Evolutionary conservation across 2,329 filamentous ascomycete genomes (phyloP).

Genomic region (Zymoseptoria crescenta): DNA sequence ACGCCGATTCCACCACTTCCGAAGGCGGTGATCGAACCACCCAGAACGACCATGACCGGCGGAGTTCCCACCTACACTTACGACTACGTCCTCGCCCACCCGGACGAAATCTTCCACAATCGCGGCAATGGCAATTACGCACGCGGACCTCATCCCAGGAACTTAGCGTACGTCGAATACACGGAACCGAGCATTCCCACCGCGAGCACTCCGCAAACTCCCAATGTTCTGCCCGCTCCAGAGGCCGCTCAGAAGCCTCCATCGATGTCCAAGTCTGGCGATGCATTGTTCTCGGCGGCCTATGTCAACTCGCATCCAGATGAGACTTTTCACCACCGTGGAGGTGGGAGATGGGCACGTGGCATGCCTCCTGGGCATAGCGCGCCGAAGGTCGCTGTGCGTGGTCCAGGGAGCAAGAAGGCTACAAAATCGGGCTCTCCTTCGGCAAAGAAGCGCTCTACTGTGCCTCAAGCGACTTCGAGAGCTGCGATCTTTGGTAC

Average conservation of each 20-base stretch:
- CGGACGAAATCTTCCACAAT: constrained; percentile 23
- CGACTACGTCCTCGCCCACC: constrained; percentile 13
- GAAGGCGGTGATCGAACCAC: neutral
- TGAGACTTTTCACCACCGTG: constrained; percentile 14
- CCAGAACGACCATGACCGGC: neutral
- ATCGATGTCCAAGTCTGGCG: neutral
- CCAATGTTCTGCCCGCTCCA: too few species aligned
- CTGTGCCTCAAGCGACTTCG: neutral
- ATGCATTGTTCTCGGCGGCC: constrained; percentile 12
- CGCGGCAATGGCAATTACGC: constrained; percentile 23
- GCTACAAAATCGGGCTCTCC: neutral
- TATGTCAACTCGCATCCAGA: constrained; percentile 11
- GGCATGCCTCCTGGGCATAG: constrained; percentile 5
- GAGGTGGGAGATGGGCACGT: constrained; percentile 6
- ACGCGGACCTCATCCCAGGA: constrained; percentile 13
- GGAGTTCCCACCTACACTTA: neutral
- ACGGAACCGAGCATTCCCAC: neutral
- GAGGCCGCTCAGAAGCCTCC: neutral
- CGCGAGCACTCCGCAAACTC: neutral
- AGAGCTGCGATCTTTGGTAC: neutral
- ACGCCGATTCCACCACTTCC: neutral
- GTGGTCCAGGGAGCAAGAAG: constrained; percentile 2
- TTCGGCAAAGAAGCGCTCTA: neutral
- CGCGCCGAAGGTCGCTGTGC: constrained; percentile 1
- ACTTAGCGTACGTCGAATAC: neutral